Base-by-base conservation (phyloP, 768 basidiomycete species). In the Suillus americanus region DNA sequence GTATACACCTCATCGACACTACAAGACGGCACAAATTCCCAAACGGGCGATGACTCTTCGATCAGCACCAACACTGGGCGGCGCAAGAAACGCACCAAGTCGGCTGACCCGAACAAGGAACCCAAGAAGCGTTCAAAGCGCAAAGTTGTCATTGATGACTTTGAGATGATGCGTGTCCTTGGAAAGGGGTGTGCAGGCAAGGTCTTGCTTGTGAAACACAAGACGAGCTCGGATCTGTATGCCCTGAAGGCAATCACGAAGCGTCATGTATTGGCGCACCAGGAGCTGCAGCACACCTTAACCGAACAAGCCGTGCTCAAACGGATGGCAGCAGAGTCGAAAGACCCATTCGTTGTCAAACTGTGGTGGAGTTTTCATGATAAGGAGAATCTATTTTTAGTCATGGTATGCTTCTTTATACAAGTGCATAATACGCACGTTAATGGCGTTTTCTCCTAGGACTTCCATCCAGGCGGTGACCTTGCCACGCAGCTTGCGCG, bases 231-330 rank as follows among this genome's bases (percentile, higher is more conserved):
- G 54, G 86, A 89, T 62, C 77, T 97, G 57, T 96, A 91, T 74
- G 97, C 97, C 41, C 85, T 99, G 79, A 99, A 99, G 79, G 96
- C 96, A 6, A 97, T 99, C 78, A 96, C 95, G 67, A 99, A 99
- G 81, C 86, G 95, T 62, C 95, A 97, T 76, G 97, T 99, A 28
- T 82, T 99, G 60, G 94, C 96, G 2, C 95, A 99, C 72, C 95
- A 97, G 75, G 97, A 99, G 78, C 81, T 99, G 63, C 90, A 92
- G 72, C 97, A 99, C 78, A 99, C 97, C 3, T 82, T 97, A 66
- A 97, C 96, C 3, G 97, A 99, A 78, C 95, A 99, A 76, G 90
- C 92, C 8, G 97, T 99, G 38, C 79, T 99, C 73, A 95, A 93
- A 78, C 84, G 93, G 50, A 96, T 98, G 91, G 92, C 95, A 1